phyloP scores from a whole-genome alignment of 306 rosid genomes.

The Prunus armeniaca region DNA sequence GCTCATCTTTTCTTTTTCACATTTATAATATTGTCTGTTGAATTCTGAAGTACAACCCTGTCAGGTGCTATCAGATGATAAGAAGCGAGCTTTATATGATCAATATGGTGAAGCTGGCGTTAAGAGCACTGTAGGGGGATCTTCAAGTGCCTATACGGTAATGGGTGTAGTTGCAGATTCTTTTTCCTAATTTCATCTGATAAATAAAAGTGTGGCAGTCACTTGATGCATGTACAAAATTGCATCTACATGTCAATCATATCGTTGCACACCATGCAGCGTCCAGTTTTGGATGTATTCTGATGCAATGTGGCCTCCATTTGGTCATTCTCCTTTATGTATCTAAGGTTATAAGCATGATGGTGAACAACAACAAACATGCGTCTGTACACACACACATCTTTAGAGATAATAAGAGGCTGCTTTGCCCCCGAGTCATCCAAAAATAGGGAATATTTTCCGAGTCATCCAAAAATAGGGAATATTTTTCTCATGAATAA shows the following conservation, averaged over 20 bases:
- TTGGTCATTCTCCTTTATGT: not conserved
- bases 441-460: not conserved
- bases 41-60: slow-evolving; percentile 63
- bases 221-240: slow-evolving; percentile 14
- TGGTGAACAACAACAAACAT: not conserved
- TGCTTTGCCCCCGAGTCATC: not conserved
- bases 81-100: slow-evolving; percentile 93
- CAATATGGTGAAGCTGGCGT: slow-evolving; percentile 97
- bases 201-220: not conserved
- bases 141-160: slow-evolving; percentile 87
- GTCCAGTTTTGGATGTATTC: not conserved
- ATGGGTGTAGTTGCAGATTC: slow-evolving; percentile 18
- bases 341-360: not conserved
- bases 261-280: not conserved
- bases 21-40: slow-evolving; percentile 48
- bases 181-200: slow-evolving; percentile 3
- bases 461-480: not conserved
- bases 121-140: slow-evolving; percentile 83
- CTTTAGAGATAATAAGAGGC: not conserved
- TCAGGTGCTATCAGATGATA: slow-evolving; percentile 99
- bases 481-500: not conserved
- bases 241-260: slow-evolving; percentile 1
- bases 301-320: not conserved
- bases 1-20: slow-evolving; percentile 20
- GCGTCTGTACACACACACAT: not conserved